Base-by-base conservation (phyloP, 805 yeast species). In the Monosporozyma aquatica region DNA sequence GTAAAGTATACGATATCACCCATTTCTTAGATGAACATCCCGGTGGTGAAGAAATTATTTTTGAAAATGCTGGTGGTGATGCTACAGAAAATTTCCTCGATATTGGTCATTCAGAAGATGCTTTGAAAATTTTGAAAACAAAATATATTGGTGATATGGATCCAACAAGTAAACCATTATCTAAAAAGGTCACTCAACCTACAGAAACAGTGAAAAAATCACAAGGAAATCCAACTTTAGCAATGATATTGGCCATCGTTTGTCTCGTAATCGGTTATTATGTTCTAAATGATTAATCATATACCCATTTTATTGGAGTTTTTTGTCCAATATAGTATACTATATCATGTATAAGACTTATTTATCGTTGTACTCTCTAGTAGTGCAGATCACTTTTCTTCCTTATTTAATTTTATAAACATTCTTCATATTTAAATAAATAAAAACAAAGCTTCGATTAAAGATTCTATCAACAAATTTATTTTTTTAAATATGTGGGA, bases 81-180 rank as follows among this genome's bases (percentile, higher is more conserved):
- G 89, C 87, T 44, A 85, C 96, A 8, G 76, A 75, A 41, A 78
- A 87, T 38, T 74, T 90, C 73, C 78, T 80, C 6, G 97, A 90
- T 55, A 89, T 92, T 60, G 99, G 99, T 27, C 99, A 92, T 68
- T 87, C 97, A 27, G 97, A 89, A 49, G 96, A 89, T 52, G 97
- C 99, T 32, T 78, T 80, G 53, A 92, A 82, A 54, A 71, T 82
- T 52, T 70, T 92, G 55, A 71, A 67, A 36, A 77, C 74, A 32
- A 68, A 87, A 58, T 69, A 74, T 52, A 74, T 92, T 45, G 98
- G 98, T 51, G 80, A 74, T 41, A 71, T 90, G 41, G 89, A 87
- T 57, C 84, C 79, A 38, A 72, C 74, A 30, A 74, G 75, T 49
- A 58, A 55, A 37, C 65, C 64, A n/a, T 47, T 47, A 32, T 11